phyloP scores from a whole-genome alignment of 169 alveolate genomes.

The Eimeria zaria region DNA sequence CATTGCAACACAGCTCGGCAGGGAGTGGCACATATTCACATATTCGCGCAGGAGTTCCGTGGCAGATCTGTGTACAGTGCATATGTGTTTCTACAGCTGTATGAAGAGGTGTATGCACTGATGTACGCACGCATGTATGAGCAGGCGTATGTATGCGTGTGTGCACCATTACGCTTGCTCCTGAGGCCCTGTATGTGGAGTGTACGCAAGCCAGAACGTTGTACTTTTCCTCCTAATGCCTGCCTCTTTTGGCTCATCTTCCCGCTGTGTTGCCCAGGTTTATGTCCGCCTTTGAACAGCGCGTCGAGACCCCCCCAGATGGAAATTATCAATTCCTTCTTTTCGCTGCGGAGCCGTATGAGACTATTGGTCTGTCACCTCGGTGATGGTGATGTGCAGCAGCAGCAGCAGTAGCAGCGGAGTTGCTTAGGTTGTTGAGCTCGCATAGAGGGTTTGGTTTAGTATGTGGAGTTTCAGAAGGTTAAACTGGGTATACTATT shows the following conservation, averaged over 20 bases:
- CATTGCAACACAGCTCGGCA: neutral
- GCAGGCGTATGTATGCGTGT: neutral
- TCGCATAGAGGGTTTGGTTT: neutral
- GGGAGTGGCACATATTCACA: neutral
- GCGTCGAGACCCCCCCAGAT: conserved; percentile 93
- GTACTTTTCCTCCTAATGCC: neutral
- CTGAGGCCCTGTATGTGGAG: neutral
- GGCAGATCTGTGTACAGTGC: neutral
- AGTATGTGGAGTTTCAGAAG: neutral
- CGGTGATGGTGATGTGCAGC: neutral
- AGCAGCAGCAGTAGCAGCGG: neutral
- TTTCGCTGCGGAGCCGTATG: conserved; percentile 99
- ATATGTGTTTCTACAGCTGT: neutral
- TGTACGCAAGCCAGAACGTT: neutral
- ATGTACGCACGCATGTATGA: neutral
- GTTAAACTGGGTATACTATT: neutral
- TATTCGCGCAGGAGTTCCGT: neutral
- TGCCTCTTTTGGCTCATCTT: neutral
- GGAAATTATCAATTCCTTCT: conserved; percentile 98
- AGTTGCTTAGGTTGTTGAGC: neutral
- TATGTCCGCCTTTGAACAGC: conserved; percentile 98
- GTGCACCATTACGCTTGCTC: neutral
- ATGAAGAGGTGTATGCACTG: neutral
- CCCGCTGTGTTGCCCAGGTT: conserved; percentile 83
- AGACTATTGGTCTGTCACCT: conserved; percentile 91